A percentile compares a stretch with the other conserved stretches of the same genome.
Evolutionary conservation across 805 yeast genomes (phyloP).

Genomic region (Kazachstania bromeliacearum): DNA sequence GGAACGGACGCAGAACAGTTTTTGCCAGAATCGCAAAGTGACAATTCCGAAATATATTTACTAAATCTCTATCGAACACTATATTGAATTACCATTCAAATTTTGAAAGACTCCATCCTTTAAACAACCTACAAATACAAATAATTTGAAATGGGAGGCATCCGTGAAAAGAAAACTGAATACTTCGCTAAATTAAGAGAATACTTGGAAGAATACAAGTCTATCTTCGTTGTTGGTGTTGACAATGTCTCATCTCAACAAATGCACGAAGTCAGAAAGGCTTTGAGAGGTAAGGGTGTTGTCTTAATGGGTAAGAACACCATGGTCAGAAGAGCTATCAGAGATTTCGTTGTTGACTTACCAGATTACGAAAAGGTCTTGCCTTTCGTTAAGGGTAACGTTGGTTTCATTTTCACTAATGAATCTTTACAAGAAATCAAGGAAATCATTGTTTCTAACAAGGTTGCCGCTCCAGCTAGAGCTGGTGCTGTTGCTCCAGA

Average conservation of each 20-base stretch:
- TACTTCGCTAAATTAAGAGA: constrained; percentile 93
- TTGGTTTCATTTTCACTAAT: constrained; percentile 99
- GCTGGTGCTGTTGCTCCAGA: constrained; percentile 99
- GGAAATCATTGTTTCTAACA: constrained; percentile 80
- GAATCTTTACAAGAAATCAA: constrained; percentile 84
- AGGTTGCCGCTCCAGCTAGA: constrained; percentile 99
- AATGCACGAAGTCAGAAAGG: constrained; percentile 98
- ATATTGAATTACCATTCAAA: neutral
- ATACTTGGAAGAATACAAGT: constrained; percentile 93
- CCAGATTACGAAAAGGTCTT: constrained; percentile 93
- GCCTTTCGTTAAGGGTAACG: constrained; percentile 95
- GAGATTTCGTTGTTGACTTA: constrained; percentile 86
- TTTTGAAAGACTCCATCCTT: no score
- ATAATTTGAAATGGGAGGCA: constrained; percentile 98
- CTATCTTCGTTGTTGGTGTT: constrained; percentile 97
- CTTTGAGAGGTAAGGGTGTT: constrained; percentile 89
- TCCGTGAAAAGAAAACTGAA: constrained; percentile 93
- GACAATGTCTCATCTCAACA: constrained; percentile 99
- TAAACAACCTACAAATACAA: constrained; percentile 67
- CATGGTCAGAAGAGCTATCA: constrained; percentile 99
- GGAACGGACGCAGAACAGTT: neutral
- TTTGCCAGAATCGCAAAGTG: neutral
- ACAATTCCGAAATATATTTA: neutral
- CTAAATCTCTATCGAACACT: neutral
- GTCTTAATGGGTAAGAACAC: constrained; percentile 99